Evolutionary conservation across 345 rosid species (phyloP).

Genomic region (Mallotus nudiflorus): DNA sequence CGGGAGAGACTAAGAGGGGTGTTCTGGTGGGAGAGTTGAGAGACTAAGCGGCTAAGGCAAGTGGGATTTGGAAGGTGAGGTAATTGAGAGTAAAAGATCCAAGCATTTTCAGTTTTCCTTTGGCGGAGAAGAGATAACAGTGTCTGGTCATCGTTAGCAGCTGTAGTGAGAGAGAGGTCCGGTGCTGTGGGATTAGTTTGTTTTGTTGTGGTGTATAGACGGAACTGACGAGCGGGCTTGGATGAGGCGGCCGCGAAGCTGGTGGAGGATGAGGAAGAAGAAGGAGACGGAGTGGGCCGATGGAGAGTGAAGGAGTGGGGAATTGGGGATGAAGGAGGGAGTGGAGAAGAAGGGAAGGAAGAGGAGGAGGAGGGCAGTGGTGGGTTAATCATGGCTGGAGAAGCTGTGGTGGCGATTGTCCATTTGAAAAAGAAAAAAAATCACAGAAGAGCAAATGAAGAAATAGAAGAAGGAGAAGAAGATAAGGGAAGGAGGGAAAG

Average conservation of each 20-base stretch:
- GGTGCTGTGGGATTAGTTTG: conserved; percentile 32
- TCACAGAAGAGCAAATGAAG: not conserved
- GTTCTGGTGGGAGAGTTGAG: conserved; percentile 73
- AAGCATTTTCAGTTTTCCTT: conserved; percentile 75
- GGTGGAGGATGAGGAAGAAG: too few species aligned
- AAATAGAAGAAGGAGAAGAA: not conserved
- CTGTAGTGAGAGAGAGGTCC: conserved; percentile 27
- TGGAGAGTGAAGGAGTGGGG: conserved; percentile 23
- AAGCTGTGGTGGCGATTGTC: conserved; percentile 23
- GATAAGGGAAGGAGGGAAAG: conserved; percentile 2
- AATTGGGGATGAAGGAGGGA: conserved; percentile 16
- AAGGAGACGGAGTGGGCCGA: conserved; percentile 17
- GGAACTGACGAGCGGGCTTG: conserved; percentile 28
- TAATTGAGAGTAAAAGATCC: conserved; percentile 62
- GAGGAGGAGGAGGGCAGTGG: conserved; percentile 34
- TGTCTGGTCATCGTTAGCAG: conserved; percentile 46
- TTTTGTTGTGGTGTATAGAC: conserved; percentile 31
- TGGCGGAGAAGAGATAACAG: conserved; percentile 75
- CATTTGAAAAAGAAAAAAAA: conserved; percentile 26
- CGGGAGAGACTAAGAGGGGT: conserved; percentile 59
- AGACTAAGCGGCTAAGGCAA: conserved; percentile 89
- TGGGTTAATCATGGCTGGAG: conserved; percentile 54
- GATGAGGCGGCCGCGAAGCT: too few species aligned
- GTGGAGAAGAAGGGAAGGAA: conserved; percentile 22
- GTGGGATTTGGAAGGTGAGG: conserved; percentile 70